phyloP scores from a whole-genome alignment of 805 yeast genomes.

The Spathaspora gorwiae region DNA sequence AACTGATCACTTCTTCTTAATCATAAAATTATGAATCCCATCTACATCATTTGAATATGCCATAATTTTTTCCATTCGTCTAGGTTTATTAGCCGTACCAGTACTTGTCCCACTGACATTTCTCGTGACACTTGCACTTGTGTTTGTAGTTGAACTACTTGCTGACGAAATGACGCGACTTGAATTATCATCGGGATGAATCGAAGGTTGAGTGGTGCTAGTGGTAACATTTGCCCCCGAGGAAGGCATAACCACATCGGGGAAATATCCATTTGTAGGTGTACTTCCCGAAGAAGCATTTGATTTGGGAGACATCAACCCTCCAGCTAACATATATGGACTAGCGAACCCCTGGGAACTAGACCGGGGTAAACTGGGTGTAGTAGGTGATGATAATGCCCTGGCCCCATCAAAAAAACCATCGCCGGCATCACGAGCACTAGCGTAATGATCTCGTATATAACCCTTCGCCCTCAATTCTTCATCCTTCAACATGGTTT shows the following conservation, averaged over 20 bases:
- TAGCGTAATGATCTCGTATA: constrained; percentile 21
- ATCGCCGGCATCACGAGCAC: no score
- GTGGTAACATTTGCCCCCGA: not conserved
- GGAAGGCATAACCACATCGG: constrained; percentile 7
- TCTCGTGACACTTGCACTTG: not conserved
- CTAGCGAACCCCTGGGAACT: constrained; percentile 53
- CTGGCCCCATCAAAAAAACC: no score
- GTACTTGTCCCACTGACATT: not conserved
- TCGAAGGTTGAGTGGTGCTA: no score
- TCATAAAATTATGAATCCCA: constrained; percentile 32
- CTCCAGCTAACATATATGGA: constrained; percentile 65
- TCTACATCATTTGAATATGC: constrained; percentile 40
- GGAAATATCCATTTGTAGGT: constrained; percentile 10
- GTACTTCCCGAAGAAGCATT: constrained; percentile 4
- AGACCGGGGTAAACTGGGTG: constrained; percentile 1
- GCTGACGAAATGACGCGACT: no score
- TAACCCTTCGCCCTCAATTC: constrained; percentile 42
- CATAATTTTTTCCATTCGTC: constrained; percentile 27
- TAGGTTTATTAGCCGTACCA: not conserved
- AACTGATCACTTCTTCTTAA: constrained; percentile 23
- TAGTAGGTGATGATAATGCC: not conserved
- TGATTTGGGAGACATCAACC: constrained; percentile 41
- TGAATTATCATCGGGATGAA: no score
- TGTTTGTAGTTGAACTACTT: no score
- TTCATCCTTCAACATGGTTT: constrained; percentile 52